Conservation (phyloP, 371 early-diverging fungal genomes). For the Blakeslea trispora region DNA sequence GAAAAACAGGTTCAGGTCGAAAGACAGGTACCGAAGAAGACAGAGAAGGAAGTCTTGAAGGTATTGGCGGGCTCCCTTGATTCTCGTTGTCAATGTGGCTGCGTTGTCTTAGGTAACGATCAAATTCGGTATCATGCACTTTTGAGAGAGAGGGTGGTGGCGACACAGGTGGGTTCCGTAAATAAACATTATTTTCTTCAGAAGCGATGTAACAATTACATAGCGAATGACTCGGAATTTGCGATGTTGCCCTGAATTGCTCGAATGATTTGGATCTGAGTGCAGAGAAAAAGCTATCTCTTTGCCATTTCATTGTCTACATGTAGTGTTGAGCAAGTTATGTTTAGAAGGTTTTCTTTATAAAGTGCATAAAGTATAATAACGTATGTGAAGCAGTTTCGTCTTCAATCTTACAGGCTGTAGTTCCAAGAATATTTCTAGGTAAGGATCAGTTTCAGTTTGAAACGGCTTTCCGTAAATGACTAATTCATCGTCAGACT, state of each 20-base stretch:
- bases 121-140: constrained; percentile 31
- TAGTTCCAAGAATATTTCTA: constrained; percentile 36
- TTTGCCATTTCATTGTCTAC: constrained; percentile 44
- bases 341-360: neutral
- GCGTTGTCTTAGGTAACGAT: constrained; percentile 27
- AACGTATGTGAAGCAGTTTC: neutral
- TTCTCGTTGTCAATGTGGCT: constrained; percentile 12
- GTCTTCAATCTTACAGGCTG: constrained; percentile 39
- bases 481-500: constrained; percentile 18
- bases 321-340: neutral
- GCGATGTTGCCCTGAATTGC: constrained; percentile 25
- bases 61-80: constrained; percentile 17
- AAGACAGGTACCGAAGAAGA: constrained; percentile 27
- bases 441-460: constrained; percentile 13
- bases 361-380: neutral
- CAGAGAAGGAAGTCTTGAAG: constrained; percentile 28
- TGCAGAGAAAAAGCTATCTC: constrained; percentile 47
- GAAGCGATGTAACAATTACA: constrained; percentile 31
- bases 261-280: constrained; percentile 36
- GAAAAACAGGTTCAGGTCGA: constrained; percentile 43
- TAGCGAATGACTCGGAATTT: constrained; percentile 23
- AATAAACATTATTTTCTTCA: constrained; percentile 4
- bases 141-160: constrained; percentile 6
- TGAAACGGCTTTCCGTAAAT: constrained; percentile 29
- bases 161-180: constrained; percentile 2